phyloP scores from a whole-genome alignment of 208 protist species.

The Leishmania lainsoni region DNA sequence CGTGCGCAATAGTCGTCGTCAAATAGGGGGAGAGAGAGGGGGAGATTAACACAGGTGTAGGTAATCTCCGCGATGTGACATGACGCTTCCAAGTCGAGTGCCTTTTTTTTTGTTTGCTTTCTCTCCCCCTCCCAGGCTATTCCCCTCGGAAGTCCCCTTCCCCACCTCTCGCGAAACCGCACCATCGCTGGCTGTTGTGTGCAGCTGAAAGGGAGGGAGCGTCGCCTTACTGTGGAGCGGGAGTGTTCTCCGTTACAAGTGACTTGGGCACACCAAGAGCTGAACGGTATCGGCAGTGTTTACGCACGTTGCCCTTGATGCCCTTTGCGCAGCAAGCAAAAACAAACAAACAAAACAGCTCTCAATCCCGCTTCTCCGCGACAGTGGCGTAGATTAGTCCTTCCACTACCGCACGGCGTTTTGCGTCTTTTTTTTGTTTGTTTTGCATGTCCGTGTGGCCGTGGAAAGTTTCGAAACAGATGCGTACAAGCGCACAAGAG shows the following conservation, averaged over 20 bases:
- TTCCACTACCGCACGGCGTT: background rate
- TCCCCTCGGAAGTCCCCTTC: background rate
- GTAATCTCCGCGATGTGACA: background rate
- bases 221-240: background rate
- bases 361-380: background rate
- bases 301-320: background rate
- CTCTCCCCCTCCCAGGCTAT: background rate
- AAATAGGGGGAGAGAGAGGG: background rate
- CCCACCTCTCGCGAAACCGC: background rate
- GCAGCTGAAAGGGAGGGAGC: background rate
- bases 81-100: background rate
- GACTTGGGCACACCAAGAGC: background rate
- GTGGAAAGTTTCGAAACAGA: background rate
- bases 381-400: background rate
- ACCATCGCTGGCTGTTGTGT: background rate
- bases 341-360: background rate
- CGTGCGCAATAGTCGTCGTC: constrained; percentile 44
- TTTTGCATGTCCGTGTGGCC: background rate
- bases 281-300: background rate
- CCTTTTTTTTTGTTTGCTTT: constrained; percentile 9
- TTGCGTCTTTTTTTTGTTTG: background rate
- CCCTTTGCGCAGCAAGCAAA: background rate
- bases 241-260: background rate
- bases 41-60: background rate
- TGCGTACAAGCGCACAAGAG: background rate